A percentile compares a stretch with the other conserved stretches of the same genome.
These are phyloP conservation scores for Fennellomyces sp. DNA, from an alignment of 371 early-diverging fungal genomes.

Conservation along the genomic window DNA sequence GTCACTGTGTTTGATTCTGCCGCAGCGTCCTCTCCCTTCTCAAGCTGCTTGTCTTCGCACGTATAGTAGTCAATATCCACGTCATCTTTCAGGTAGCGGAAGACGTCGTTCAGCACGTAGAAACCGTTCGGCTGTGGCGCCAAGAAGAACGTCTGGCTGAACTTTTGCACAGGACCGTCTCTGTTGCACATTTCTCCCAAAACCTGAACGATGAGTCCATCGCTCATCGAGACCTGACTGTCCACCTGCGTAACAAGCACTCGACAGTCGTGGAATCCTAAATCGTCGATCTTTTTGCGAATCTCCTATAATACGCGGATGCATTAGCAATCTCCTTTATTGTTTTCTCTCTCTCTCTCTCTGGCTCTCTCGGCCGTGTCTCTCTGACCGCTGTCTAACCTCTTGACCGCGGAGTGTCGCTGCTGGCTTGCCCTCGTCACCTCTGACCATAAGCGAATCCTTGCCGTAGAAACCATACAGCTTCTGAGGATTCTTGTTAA, in stretches of 20 bases:
- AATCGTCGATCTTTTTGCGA: constrained; percentile 70
- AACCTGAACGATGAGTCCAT: constrained; percentile 90
- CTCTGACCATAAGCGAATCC: constrained; percentile 81
- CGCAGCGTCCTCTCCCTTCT: not conserved
- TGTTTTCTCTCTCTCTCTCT: not conserved
- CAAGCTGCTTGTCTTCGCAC: constrained; percentile 12
- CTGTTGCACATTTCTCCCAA: constrained; percentile 92
- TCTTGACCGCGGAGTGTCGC: constrained; percentile 36
- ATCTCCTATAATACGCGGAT: constrained; percentile 64
- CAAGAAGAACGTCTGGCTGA: constrained; percentile 93
- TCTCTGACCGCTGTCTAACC: constrained; percentile 13
- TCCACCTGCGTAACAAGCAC: constrained; percentile 91
- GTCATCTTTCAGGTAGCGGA: constrained; percentile 92
- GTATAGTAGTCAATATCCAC: constrained; percentile 23
- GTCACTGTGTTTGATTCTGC: not conserved
- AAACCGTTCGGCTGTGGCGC: constrained; percentile 91
- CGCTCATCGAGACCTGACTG: constrained; percentile 74
- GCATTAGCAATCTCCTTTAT: not conserved
- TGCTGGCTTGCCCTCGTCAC: constrained; percentile 76
- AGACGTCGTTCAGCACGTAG: constrained; percentile 93
- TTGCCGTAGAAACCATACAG: constrained; percentile 90
- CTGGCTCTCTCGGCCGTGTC: not conserved
- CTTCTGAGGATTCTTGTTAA: constrained; percentile 83
- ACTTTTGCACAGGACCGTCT: constrained; percentile 78
- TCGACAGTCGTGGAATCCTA: constrained; percentile 80